phyloP scores from a whole-genome alignment of 108 stramenopile species.

The Stephanodiscus minutulus region DNA sequence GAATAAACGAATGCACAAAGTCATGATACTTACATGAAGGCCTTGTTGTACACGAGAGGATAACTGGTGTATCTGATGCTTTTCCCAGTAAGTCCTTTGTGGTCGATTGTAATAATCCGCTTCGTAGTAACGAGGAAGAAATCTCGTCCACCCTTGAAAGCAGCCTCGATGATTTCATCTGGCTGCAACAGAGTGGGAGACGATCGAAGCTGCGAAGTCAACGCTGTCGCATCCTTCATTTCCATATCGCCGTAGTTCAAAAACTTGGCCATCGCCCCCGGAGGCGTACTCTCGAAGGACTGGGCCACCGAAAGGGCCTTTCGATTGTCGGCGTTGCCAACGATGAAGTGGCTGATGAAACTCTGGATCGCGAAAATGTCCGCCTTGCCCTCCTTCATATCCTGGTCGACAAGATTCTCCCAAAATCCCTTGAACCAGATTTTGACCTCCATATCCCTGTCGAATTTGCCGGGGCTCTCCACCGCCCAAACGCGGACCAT shows the following conservation, averaged over 20 bases:
- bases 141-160: slow-evolving; percentile 60
- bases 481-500: slow-evolving; percentile 56
- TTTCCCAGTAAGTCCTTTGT: slow-evolving; percentile 64
- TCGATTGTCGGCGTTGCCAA: slow-evolving; percentile 49
- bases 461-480: slow-evolving; percentile 70
- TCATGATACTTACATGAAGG: slow-evolving; percentile 25
- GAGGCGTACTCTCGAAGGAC: slow-evolving; percentile 13
- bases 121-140: slow-evolving; percentile 55
- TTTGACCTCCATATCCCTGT: slow-evolving; percentile 60
- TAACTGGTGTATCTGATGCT: slow-evolving; percentile 59
- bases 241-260: slow-evolving; percentile 41
- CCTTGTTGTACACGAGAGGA: slow-evolving; percentile 54
- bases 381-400: slow-evolving; percentile 20
- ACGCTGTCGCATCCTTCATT: slow-evolving; percentile 49
- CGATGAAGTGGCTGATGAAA: slow-evolving; percentile 58
- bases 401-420: slow-evolving; percentile 31
- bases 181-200: slow-evolving; percentile 57
- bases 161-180: slow-evolving; percentile 54
- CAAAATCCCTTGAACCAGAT: slow-evolving; percentile 43
- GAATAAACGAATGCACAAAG: not conserved
- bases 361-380: slow-evolving; percentile 53
- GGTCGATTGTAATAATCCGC: slow-evolving; percentile 56
- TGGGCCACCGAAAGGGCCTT: slow-evolving; percentile 39
- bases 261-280: slow-evolving; percentile 24
- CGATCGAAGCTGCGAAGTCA: slow-evolving; percentile 46